Percentiles rank a stretch among this genome's conserved stretches.
These are phyloP conservation scores for Trichoderma brevicompactum DNA, from an alignment of 2,329 filamentous ascomycete genomes.

Conservation along the genomic window DNA sequence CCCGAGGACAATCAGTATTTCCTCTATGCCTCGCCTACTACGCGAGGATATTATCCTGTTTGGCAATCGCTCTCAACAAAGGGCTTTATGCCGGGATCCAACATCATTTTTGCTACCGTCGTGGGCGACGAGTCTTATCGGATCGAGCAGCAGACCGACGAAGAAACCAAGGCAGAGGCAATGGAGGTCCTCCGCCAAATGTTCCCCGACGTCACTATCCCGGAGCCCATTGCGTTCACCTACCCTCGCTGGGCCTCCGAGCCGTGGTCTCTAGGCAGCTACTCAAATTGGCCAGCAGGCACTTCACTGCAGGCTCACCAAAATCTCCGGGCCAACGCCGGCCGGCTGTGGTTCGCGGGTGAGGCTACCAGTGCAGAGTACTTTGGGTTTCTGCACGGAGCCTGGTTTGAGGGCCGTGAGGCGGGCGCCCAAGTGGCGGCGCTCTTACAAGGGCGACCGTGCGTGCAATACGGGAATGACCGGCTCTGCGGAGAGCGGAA, in stretches of 20 bases:
- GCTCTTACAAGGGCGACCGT: slow-evolving; percentile 30
- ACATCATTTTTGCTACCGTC: slow-evolving; percentile 69
- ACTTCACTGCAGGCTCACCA: slow-evolving; percentile 68
- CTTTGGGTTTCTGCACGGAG: slow-evolving; percentile 68
- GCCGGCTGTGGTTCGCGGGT: slow-evolving; percentile 66
- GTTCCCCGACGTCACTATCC: slow-evolving; percentile 61
- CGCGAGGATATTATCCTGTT: slow-evolving; percentile 55
- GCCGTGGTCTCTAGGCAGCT: slow-evolving; percentile 60
- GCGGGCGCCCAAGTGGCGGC: slow-evolving; percentile 51
- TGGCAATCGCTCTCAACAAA: slow-evolving; percentile 65
- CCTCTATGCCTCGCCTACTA: slow-evolving; percentile 49
- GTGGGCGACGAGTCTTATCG: slow-evolving; percentile 60
- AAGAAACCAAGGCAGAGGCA: slow-evolving; percentile 60
- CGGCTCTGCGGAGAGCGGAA: slow-evolving; percentile 32
- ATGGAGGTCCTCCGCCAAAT: slow-evolving; percentile 63
- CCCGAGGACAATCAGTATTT: slow-evolving; percentile 49
- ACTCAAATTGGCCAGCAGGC: slow-evolving; percentile 69
- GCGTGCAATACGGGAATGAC: slow-evolving; percentile 28
- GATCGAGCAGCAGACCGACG: slow-evolving; percentile 63
- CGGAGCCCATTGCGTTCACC: slow-evolving; percentile 62
- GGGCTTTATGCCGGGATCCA: slow-evolving; percentile 63
- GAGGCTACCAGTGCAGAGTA: slow-evolving; percentile 66
- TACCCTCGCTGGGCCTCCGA: slow-evolving; percentile 53
- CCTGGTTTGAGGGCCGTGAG: slow-evolving; percentile 60
- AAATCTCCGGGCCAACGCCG: slow-evolving; percentile 68